A percentile compares a stretch with the other conserved stretches of the same genome.
Conservation (phyloP, 768 basidiomycete species). For the Macrolepiota dolichaula region DNA sequence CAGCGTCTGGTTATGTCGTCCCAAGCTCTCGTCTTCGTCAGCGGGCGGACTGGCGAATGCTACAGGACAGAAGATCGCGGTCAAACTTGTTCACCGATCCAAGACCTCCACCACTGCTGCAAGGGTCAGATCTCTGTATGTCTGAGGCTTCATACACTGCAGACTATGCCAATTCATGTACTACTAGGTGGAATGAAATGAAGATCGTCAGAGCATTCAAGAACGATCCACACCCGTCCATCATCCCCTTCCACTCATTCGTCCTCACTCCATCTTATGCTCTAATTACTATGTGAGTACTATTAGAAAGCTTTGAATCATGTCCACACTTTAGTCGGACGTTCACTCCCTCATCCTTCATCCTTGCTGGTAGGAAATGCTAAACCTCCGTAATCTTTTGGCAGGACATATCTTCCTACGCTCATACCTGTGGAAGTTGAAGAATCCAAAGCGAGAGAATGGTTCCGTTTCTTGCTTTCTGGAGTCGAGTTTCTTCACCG, state of each 20-base stretch:
- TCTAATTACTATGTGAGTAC: slow-evolving; percentile 83
- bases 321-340: not conserved
- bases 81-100: slow-evolving; percentile 92
- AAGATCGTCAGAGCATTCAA: slow-evolving; percentile 88
- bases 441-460: slow-evolving; percentile 70
- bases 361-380: slow-evolving; percentile 11
- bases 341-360: not conserved
- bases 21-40: slow-evolving; percentile 42
- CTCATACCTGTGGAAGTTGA: slow-evolving; percentile 87
- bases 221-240: slow-evolving; percentile 83
- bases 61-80: slow-evolving; percentile 65
- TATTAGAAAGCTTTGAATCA: not conserved
- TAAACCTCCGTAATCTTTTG: slow-evolving; percentile 7
- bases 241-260: slow-evolving; percentile 92
- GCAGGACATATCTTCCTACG: slow-evolving; percentile 82
- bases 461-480: slow-evolving; percentile 81
- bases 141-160: slow-evolving; percentile 11
- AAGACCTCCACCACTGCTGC: slow-evolving; percentile 84
- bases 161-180: not conserved
- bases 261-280: slow-evolving; percentile 90
- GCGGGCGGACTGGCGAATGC: slow-evolving; percentile 33
- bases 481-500: slow-evolving; percentile 82
- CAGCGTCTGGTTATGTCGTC: slow-evolving; percentile 77
- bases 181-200: slow-evolving; percentile 91
- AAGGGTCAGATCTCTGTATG: slow-evolving; percentile 83